phyloP scores from a whole-genome alignment of 164 flowering plant species.

The Vitis vinifera region DNA sequence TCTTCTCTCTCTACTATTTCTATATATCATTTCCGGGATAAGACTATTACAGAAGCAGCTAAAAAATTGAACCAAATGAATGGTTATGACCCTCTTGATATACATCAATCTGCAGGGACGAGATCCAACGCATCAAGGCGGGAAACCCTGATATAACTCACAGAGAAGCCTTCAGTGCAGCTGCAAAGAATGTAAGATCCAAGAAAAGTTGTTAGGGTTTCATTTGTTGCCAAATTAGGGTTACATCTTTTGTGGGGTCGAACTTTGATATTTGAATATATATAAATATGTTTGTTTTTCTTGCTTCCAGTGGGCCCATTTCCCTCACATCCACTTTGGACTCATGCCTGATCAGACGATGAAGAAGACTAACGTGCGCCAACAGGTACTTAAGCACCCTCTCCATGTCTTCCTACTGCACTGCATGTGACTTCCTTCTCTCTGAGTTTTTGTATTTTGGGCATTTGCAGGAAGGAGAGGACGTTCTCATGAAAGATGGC shows the following conservation, averaged over 20 bases:
- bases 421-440: neutral
- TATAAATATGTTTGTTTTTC: neutral
- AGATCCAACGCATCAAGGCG: conserved; percentile 29
- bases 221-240: conserved; percentile 15
- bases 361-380: conserved; percentile 67
- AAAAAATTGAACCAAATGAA: too few relatives aligned
- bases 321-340: conserved; percentile 42
- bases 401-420: neutral
- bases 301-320: conserved; percentile 42
- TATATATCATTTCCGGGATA: neutral
- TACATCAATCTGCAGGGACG: conserved; percentile 16
- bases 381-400: conserved; percentile 44
- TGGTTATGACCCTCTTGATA: too few relatives aligned
- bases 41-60: too few relatives aligned
- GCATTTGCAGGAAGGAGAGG: conserved; percentile 69
- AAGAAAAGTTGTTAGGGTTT: neutral
- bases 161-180: conserved; percentile 30
- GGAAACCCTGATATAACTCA: conserved; percentile 27
- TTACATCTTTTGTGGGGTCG: neutral
- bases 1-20: neutral
- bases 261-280: neutral
- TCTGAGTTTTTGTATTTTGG: neutral
- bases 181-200: conserved; percentile 40
- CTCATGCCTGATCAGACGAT: conserved; percentile 48
- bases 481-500: conserved; percentile 67